Base-by-base conservation (phyloP, 139 green algal genomes). In the Coelastrella sp. region DNA sequence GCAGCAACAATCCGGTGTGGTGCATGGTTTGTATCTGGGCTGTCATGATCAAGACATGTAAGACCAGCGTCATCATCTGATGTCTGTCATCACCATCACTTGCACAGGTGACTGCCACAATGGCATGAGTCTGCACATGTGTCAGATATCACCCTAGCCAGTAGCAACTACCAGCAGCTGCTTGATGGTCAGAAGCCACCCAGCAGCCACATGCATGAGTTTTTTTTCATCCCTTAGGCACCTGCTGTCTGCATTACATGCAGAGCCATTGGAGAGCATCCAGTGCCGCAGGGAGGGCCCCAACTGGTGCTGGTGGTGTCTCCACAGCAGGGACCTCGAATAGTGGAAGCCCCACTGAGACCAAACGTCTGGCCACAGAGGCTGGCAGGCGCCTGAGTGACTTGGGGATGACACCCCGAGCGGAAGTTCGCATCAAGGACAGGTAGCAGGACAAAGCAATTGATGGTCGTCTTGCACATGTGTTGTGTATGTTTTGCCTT, bases 191-290 rank as follows among this genome's bases (percentile, higher is more conserved):
- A n/a, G n/a, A n/a, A n/a, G n/a, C n/a, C n/a, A n/a, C n/a, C n/a
- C n/a, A n/a, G n/a, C n/a, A n/a, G n/a, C n/a, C n/a, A n/a, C n/a
- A n/a, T n/a, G n/a, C n/a, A n/a, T n/a, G n/a, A n/a, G n/a, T n/a
- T n/a, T n/a, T n/a, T n/a, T n/a, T n/a, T n/a, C n/a, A n/a, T n/a
- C n/a, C n/a, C n/a, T n/a, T 6, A 66, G 57, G 57, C 57, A 66
- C 15, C 45, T 1, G 45, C 1, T 8, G 45, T 57, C 11, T 23
- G 45, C 45, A 57, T 9, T 57, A 13, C 45, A 57, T 73, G 79
- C 79, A 85, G 79, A 77, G 19, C 48, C 41, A 85, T 30, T 73
- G 38, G 19, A 74, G 48, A 25, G 45, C 62, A 27, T 85, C 77
- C 63, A 45, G 11, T 5, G 23, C 41, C 8, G 63, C 37, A 17